Conservation (phyloP, 1,139 yeast genomes). For the Protomyces inouyei region DNA sequence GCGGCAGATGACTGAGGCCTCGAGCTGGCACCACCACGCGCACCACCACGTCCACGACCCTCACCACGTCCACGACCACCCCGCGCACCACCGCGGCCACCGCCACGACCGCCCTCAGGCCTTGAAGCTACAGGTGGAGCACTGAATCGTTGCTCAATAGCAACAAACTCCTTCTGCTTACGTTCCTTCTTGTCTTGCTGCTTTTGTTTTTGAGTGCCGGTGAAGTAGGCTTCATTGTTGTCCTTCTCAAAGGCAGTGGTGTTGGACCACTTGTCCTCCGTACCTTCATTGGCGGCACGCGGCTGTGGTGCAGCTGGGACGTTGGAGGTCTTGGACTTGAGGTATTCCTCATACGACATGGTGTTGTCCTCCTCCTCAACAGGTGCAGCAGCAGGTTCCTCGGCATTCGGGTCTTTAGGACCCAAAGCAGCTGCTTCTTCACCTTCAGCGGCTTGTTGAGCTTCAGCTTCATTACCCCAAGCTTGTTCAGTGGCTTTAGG, state of each 20-base stretch:
- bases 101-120: slow-evolving; percentile 17
- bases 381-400: slow-evolving; percentile 48
- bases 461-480: slow-evolving; percentile 52
- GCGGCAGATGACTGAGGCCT: slow-evolving; percentile 25
- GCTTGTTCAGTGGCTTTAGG: slow-evolving; percentile 78
- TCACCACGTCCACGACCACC: slow-evolving; percentile 38
- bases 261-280: slow-evolving; percentile 50
- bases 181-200: slow-evolving; percentile 45
- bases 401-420: slow-evolving; percentile 64
- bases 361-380: slow-evolving; percentile 40
- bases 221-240: slow-evolving; percentile 47
- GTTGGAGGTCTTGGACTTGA: slow-evolving; percentile 46
- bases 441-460: slow-evolving; percentile 33
- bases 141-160: slow-evolving; percentile 54
- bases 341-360: slow-evolving; percentile 68
- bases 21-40: slow-evolving; percentile 35
- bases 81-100: slow-evolving; percentile 37
- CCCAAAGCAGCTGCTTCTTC: slow-evolving; percentile 55
- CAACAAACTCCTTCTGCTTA: slow-evolving; percentile 62
- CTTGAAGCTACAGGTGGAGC: slow-evolving; percentile 19
- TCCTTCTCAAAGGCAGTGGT: slow-evolving; percentile 34
- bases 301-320: slow-evolving; percentile 43
- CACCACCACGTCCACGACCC: slow-evolving; percentile 37
- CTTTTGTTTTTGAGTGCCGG: slow-evolving; percentile 50
- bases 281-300: slow-evolving; percentile 59